A percentile compares a stretch with the other conserved stretches of the same genome.
These are phyloP conservation scores for Tylopilus felleus DNA, from an alignment of 768 basidiomycete species.

Conservation along the genomic window DNA sequence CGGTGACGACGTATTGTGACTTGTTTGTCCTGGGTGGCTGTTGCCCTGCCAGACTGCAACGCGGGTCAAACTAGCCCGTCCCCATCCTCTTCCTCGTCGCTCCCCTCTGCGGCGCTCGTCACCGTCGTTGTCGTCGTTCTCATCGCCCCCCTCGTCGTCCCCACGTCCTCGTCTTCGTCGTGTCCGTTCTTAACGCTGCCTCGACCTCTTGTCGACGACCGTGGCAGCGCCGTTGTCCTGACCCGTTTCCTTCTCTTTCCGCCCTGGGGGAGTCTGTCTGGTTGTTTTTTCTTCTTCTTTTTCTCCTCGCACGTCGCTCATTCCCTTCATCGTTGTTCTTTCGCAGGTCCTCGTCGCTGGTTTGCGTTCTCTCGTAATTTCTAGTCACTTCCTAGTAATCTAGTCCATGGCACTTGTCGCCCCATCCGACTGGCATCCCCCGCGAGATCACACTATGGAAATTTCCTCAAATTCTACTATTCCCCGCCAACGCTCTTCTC, in stretches of 20 bases:
- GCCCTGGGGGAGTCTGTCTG: no score
- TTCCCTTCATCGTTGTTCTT: no score
- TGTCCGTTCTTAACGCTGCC: neutral
- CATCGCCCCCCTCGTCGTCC: neutral
- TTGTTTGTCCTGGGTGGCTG: neutral
- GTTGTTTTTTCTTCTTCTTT: neutral
- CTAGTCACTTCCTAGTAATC: neutral
- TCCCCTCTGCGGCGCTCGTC: neutral
- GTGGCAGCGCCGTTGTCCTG: no score
- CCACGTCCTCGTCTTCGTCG: no score
- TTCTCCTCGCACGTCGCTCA: neutral
- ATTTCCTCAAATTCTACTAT: constrained; percentile 40
- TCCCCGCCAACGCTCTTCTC: constrained; percentile 59
- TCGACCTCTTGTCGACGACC: no score
- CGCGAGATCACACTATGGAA: constrained; percentile 66
- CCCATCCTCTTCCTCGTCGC: neutral
- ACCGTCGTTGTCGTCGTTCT: neutral
- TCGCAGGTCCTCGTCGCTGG: no score
- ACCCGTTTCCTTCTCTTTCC: no score
- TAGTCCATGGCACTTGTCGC: constrained; percentile 75
- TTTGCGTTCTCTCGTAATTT: no score
- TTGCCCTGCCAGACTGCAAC: neutral
- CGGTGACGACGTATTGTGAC: neutral
- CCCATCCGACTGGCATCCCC: constrained; percentile 70
- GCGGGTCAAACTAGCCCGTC: constrained; percentile 2